These are phyloP conservation scores for Solanum peruvianum DNA, from an alignment of 257 asterid species.

Conservation along the genomic window DNA sequence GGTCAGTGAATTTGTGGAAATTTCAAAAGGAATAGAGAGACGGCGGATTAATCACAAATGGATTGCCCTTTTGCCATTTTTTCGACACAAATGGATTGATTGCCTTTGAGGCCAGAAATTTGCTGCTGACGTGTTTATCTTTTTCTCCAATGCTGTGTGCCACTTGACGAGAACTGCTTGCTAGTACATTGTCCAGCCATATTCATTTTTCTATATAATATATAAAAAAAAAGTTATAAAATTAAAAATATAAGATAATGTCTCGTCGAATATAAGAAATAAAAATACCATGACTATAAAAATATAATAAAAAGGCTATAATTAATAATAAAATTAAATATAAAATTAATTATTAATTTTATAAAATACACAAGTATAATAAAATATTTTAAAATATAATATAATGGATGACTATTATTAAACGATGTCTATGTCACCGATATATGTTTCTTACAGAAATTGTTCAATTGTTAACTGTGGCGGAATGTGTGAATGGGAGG, in stretches of 20 bases:
- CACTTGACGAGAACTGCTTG: not conserved
- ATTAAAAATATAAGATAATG: too few species aligned
- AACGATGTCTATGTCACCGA: too few species aligned
- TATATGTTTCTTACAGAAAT: not conserved
- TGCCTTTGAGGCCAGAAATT: not conserved
- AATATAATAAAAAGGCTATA: too few species aligned
- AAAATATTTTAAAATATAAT: too few species aligned
- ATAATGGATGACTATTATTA: too few species aligned
- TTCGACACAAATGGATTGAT: slow-evolving; percentile 9
- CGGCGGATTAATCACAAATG: slow-evolving; percentile 5
- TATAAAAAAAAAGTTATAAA: too few species aligned
- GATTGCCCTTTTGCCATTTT: not conserved
- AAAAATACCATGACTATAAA: too few species aligned
- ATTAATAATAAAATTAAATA: too few species aligned
- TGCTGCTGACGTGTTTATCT: slow-evolving; percentile 13
- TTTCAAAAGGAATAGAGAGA: not conserved
- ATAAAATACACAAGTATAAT: too few species aligned
- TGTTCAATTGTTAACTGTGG: not conserved
- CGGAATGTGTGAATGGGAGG: not conserved
- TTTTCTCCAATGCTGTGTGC: not conserved
- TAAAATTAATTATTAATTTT: too few species aligned
- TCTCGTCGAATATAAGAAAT: too few species aligned
- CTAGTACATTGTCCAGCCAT: not conserved
- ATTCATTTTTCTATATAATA: too few species aligned
- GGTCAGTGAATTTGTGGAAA: not conserved